Evolutionary conservation across 148 eudicot species (phyloP).

Genomic region (Gaultheria prostrata): DNA sequence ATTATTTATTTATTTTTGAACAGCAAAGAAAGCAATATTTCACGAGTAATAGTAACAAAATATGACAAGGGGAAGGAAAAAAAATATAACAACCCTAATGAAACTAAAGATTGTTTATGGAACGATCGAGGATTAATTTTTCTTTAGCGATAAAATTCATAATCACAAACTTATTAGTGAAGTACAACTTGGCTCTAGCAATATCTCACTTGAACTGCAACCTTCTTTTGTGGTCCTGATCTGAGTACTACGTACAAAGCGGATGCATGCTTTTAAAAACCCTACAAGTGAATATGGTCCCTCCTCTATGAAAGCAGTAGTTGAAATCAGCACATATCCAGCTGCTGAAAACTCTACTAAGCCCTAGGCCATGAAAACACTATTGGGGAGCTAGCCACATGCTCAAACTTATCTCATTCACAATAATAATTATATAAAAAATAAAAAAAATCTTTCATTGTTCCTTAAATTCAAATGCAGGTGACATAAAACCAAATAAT

Average conservation of each 20-base stretch:
- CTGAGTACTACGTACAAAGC: neutral
- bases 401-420: constrained; percentile 16
- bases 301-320: constrained; percentile 14
- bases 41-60: no score
- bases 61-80: no score
- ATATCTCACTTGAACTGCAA: constrained; percentile 9
- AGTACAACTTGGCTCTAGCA: constrained; percentile 3
- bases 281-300: constrained; percentile 13
- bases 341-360: neutral
- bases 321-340: constrained; percentile 3
- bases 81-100: no score
- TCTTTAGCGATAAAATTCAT: neutral
- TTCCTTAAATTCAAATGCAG: neutral
- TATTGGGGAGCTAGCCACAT: constrained; percentile 15
- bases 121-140: neutral
- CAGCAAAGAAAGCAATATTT: no score
- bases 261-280: constrained; percentile 16
- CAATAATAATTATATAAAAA: no score
- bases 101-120: no score
- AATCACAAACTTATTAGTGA: neutral
- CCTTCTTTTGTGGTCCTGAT: constrained; percentile 9
- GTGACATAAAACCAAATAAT: neutral
- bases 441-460: neutral
- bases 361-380: constrained; percentile 7
- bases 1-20: no score